Conservation (phyloP, 2,329 filamentous ascomycete genomes). For the Cordyceps cateniannulata region DNA sequence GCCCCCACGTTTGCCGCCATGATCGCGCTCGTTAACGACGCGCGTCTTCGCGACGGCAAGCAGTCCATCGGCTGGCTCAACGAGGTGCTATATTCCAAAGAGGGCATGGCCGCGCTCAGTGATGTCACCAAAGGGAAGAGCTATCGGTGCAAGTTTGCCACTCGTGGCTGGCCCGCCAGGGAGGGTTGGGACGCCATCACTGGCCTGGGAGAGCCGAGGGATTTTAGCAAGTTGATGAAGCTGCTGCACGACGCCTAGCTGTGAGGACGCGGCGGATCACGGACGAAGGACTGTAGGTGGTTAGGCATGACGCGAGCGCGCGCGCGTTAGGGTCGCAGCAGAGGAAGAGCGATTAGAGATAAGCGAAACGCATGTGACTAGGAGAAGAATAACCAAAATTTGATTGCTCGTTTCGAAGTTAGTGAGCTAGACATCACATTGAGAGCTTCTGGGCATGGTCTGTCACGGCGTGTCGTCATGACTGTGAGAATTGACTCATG, state of each 20-base stretch:
- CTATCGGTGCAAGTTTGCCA: conserved; percentile 4
- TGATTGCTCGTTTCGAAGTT: neutral
- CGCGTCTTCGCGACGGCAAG: conserved; percentile 10
- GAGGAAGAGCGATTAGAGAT: too few species aligned
- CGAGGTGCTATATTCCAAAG: conserved; percentile 9
- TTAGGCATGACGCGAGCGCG: too few species aligned
- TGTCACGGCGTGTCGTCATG: neutral
- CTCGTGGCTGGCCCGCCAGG: conserved; percentile 9
- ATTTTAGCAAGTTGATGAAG: conserved; percentile 8
- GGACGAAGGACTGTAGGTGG: too few species aligned
- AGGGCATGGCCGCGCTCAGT: neutral
- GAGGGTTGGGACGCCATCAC: conserved; percentile 12
- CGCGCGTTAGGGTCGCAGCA: too few species aligned
- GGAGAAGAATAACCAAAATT: too few species aligned
- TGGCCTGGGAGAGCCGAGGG: conserved; percentile 5
- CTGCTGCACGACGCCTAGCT: neutral
- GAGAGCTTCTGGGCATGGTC: too few species aligned
- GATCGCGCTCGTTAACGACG: conserved; percentile 13
- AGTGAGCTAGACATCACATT: too few species aligned
- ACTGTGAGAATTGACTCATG: neutral
- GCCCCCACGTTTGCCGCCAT: conserved; percentile 13
- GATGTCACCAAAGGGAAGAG: conserved; percentile 5
- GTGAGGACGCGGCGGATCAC: neutral
- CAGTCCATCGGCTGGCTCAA: conserved; percentile 11
- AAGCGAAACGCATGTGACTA: too few species aligned